Percentiles rank a stretch among this genome's conserved stretches.
Evolutionary conservation across 257 asterid genomes (phyloP).

Genomic region (Thymus mandschuricus): DNA sequence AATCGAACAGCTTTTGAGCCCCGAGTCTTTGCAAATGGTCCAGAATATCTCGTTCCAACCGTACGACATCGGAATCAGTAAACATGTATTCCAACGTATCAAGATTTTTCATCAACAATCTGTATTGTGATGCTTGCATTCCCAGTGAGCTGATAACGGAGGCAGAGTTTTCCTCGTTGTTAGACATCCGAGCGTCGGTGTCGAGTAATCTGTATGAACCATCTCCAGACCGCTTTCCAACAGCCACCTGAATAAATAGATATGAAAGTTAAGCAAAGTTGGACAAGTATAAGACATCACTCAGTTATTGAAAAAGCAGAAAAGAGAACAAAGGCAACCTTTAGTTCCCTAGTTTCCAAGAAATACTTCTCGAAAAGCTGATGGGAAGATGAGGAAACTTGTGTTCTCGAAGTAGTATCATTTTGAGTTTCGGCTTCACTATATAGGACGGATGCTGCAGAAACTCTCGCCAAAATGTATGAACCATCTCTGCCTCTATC

Average conservation of each 20-base stretch:
- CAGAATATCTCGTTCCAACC: constrained; percentile 73
- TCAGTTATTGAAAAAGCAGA: neutral
- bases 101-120: constrained; percentile 70
- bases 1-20: constrained; percentile 70
- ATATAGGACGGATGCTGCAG: constrained; percentile 49
- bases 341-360: constrained; percentile 45
- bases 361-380: constrained; percentile 47
- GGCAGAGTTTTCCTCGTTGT: constrained; percentile 31
- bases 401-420: constrained; percentile 51
- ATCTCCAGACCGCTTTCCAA: constrained; percentile 39
- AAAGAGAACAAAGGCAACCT: constrained; percentile 43
- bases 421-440: constrained; percentile 52
- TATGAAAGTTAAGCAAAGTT: constrained; percentile 24
- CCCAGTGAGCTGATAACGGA: constrained; percentile 44
- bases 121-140: constrained; percentile 50
- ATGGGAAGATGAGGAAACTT: constrained; percentile 47
- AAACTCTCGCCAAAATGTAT: constrained; percentile 45
- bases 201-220: constrained; percentile 37
- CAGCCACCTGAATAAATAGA: constrained; percentile 45
- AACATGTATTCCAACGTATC: constrained; percentile 65
- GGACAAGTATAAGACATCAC: neutral
- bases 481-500: constrained; percentile 62
- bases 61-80: constrained; percentile 51
- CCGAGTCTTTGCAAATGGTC: constrained; percentile 74
- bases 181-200: constrained; percentile 24